These are phyloP conservation scores for Penicillium paradoxum DNA, from an alignment of 495 filamentous ascomycete species.

Conservation along the genomic window DNA sequence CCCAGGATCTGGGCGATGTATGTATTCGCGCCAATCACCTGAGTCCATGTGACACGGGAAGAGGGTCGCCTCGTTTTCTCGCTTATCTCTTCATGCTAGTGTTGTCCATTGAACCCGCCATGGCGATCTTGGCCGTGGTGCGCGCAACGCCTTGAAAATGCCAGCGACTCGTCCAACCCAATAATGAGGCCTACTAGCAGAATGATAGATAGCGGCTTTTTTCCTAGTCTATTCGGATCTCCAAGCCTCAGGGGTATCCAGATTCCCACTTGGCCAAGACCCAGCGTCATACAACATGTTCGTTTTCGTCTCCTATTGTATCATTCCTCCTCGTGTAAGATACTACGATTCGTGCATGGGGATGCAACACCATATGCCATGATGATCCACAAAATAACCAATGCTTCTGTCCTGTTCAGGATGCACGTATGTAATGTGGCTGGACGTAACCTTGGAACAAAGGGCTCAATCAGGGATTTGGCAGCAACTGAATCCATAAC, in stretches of 20 bases:
- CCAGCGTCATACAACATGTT: constrained; percentile 2
- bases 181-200: constrained; percentile 8
- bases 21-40: background rate
- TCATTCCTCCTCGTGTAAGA: background rate
- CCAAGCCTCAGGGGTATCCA: background rate
- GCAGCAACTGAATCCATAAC: background rate
- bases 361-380: background rate
- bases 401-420: background rate
- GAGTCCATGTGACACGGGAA: constrained; percentile 4
- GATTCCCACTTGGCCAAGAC: background rate
- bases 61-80: background rate
- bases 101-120: too few relatives aligned
- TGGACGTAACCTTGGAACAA: background rate
- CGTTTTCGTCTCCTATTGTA: background rate
- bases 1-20: background rate
- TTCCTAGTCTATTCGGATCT: background rate
- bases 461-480: background rate
- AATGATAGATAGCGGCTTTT: constrained; percentile 2
- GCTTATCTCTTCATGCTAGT: background rate
- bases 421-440: background rate
- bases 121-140: too few relatives aligned
- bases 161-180: constrained; percentile 14
- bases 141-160: background rate
- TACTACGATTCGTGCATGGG: background rate
- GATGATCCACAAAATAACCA: background rate